Conservation (phyloP, 1,284 basidiomycete species). For the Kwoniella shivajii region DNA sequence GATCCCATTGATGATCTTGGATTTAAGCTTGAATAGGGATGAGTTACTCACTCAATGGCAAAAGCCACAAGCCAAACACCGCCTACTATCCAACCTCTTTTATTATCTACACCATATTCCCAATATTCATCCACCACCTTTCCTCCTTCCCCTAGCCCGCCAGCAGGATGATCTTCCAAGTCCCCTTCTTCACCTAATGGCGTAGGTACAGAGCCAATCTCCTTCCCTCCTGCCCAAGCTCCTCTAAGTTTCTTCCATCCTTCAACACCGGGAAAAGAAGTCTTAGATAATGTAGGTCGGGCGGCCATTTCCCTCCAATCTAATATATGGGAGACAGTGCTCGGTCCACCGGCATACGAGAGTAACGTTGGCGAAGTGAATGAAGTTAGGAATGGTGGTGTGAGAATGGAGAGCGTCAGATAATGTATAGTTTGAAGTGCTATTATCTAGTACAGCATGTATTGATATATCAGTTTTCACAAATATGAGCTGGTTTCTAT, state of each 20-base stretch:
- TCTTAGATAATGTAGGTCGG: conserved; percentile 64
- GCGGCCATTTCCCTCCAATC: conserved; percentile 96
- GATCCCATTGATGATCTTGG: no score
- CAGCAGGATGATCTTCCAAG: conserved; percentile 8
- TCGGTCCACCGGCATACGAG: conserved; percentile 67
- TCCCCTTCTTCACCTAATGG: conserved; percentile 12
- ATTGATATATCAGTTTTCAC: conserved; percentile 65
- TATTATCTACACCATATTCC: conserved; percentile 64
- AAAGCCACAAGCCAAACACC: conserved; percentile 78
- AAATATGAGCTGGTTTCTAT: no score
- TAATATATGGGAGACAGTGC: conserved; percentile 63
- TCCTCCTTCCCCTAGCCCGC: conserved; percentile 10
- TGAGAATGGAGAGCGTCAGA: conserved; percentile 75
- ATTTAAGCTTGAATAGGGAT: no score
- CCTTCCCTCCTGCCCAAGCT: conserved; percentile 56
- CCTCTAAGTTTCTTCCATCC: conserved; percentile 58
- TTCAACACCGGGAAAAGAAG: conserved; percentile 25
- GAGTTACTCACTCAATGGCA: conserved; percentile 69
- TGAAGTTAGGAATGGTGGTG: conserved; percentile 74
- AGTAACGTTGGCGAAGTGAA: conserved; percentile 76
- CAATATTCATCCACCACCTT: conserved; percentile 43
- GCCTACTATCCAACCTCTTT: conserved; percentile 84
- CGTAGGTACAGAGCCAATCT: conserved; percentile 36
- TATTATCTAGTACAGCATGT: conserved; percentile 69
- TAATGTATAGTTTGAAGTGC: conserved; percentile 92